Conservation (phyloP, 2,329 filamentous ascomycete genomes). For the Fusarium devonianum region DNA sequence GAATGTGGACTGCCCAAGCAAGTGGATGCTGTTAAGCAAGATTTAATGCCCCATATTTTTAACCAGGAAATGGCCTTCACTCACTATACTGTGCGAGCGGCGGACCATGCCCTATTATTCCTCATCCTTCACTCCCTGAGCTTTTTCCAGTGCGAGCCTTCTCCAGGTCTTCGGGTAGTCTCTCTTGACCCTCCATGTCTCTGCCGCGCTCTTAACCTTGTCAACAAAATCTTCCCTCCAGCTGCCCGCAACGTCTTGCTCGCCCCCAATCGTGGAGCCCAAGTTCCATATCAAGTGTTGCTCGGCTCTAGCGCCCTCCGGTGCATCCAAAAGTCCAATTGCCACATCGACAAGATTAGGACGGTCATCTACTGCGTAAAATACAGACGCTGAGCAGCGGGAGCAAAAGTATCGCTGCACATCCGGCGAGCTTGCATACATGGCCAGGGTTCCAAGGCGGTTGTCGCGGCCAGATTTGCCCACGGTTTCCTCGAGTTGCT, state of each 20-base stretch:
- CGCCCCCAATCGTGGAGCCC: conserved; percentile 34
- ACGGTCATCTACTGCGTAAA: conserved; percentile 52
- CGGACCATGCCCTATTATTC: too few relatives aligned
- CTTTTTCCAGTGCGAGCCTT: neutral
- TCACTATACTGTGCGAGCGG: too few relatives aligned
- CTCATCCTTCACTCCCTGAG: too few relatives aligned
- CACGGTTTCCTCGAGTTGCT: conserved; percentile 47
- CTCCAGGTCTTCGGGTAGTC: conserved; percentile 22
- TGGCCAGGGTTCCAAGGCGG: conserved; percentile 52
- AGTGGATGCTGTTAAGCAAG: too few relatives aligned
- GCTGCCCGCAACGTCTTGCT: conserved; percentile 15
- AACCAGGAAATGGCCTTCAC: too few relatives aligned
- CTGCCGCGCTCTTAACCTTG: conserved; percentile 21
- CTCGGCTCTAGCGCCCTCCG: conserved; percentile 56
- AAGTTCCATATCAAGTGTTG: conserved; percentile 52
- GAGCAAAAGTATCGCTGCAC: conserved; percentile 59
- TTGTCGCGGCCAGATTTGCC: conserved; percentile 42
- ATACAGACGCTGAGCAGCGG: conserved; percentile 55
- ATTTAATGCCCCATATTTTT: too few relatives aligned
- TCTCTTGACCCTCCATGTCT: conserved; percentile 31
- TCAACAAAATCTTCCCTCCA: conserved; percentile 29
- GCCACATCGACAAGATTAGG: conserved; percentile 53
- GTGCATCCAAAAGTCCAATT: conserved; percentile 53
- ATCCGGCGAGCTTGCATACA: conserved; percentile 53
- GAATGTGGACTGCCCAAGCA: too few relatives aligned